A percentile compares a stretch with the other conserved stretches of the same genome.
These are phyloP conservation scores for Backusella macrospora DNA, from an alignment of 192 early-diverging fungal genomes.

Conservation along the genomic window DNA sequence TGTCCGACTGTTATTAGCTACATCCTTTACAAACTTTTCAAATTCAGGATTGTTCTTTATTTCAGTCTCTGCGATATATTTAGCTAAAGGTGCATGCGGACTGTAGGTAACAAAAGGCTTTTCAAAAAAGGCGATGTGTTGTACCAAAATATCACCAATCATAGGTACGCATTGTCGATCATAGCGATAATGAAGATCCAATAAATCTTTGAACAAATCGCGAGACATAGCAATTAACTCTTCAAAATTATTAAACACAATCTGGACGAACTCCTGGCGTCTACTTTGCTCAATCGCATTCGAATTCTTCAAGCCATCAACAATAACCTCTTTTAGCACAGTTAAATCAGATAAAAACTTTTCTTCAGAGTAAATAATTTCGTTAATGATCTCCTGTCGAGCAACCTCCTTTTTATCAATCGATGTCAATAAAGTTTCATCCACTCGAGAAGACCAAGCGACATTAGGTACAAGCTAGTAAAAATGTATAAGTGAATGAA, in stretches of 20 bases:
- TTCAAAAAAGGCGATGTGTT: constrained; percentile 71
- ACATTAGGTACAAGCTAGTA: constrained; percentile 23
- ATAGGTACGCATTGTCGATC: constrained; percentile 62
- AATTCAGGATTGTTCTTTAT: constrained; percentile 66
- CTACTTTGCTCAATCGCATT: constrained; percentile 39
- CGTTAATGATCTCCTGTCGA: constrained; percentile 95
- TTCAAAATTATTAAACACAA: constrained; percentile 72
- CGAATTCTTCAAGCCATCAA: neutral
- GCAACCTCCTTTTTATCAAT: constrained; percentile 73
- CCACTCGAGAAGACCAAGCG: constrained; percentile 77
- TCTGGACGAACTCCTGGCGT: constrained; percentile 71
- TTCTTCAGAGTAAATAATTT: constrained; percentile 88
- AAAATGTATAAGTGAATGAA: too few species aligned
- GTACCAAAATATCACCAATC: constrained; percentile 85
- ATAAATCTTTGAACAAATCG: constrained; percentile 62
- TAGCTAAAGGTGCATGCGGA: constrained; percentile 78
- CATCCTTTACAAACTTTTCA: constrained; percentile 69
- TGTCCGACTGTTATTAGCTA: constrained; percentile 21
- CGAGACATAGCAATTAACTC: constrained; percentile 46
- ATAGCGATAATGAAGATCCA: constrained; percentile 56
- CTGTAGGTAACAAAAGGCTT: constrained; percentile 80
- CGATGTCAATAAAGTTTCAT: constrained; percentile 72
- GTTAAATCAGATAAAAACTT: constrained; percentile 91
- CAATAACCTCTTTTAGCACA: constrained; percentile 64
- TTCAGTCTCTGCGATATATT: constrained; percentile 81